A percentile compares a stretch with the other conserved stretches of the same genome.
Evolutionary conservation across 192 early-diverging fungal genomes (phyloP).

Genomic region (Chytriomyces hyalinus): DNA sequence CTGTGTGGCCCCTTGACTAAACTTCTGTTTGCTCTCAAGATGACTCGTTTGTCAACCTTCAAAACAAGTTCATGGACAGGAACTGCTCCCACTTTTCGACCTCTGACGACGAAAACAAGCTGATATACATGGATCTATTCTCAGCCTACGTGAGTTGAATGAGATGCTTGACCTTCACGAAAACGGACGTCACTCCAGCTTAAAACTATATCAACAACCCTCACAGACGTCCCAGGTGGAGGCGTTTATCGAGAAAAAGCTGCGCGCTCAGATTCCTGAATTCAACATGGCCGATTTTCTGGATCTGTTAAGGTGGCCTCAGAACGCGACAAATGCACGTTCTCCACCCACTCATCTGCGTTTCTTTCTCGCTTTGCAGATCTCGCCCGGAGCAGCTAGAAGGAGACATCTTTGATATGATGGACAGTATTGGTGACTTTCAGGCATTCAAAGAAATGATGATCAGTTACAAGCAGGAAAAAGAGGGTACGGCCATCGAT

Average conservation of each 20-base stretch:
- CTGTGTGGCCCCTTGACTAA: background rate
- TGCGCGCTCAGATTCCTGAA: constrained; percentile 40
- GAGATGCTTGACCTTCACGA: background rate
- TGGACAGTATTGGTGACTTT: constrained; percentile 58
- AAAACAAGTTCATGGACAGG: constrained; percentile 48
- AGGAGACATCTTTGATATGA: constrained; percentile 65
- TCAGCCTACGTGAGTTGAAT: constrained; percentile 49
- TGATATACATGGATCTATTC: constrained; percentile 63
- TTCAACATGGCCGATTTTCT: constrained; percentile 57
- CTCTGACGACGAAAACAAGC: constrained; percentile 61
- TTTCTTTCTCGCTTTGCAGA: constrained; percentile 8
- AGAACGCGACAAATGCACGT: background rate
- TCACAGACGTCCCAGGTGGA: constrained; percentile 45
- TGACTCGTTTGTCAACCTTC: constrained; percentile 48
- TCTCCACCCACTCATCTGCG: background rate
- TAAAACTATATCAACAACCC: background rate
- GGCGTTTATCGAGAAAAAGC: constrained; percentile 45
- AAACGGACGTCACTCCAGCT: background rate
- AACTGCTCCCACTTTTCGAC: constrained; percentile 45
- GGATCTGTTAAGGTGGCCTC: constrained; percentile 42
- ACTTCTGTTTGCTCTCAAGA: constrained; percentile 28
- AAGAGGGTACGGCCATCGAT: constrained; percentile 36
- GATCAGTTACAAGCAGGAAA: constrained; percentile 49
- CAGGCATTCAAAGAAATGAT: constrained; percentile 61
- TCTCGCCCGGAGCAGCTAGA: constrained; percentile 45